Base-by-base conservation (phyloP, 208 protist genomes). In the Crithidia brevicula region DNA sequence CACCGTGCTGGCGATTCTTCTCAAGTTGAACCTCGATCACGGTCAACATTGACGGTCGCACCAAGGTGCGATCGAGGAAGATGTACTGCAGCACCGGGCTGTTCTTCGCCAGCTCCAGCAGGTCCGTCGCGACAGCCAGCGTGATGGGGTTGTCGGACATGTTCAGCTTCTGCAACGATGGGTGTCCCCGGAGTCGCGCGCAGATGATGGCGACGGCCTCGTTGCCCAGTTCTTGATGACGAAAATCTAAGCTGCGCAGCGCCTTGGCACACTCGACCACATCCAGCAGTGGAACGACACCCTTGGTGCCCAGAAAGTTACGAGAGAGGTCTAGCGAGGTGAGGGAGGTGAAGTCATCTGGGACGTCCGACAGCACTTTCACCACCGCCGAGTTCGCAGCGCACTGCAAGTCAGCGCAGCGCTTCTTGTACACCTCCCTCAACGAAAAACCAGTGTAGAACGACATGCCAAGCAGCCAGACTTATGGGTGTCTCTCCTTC, bases 291-390 rank as follows among this genome's bases (percentile, higher is more conserved):
- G 91, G 80, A 13, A 93, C 59, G 11, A 97, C 54, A 3, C 91
- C 91, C 54, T 88, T 91, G 27, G 81, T 82, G 22, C 91, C 93
- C 0, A 97, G 20, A 67, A 94, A 96, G 75, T 97, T 97, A 22
- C 81, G 86, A 2, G 86, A 92, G 5, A 97, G 43, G 47, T 97
- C 93, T 25, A 97, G 69, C 16, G 74, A 47, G 3, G 56, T 80
- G 4, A 92, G 51, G 16, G 62, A 66, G 8, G 81, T 15, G 50
- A 93, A 93, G 23, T 92, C 83, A 47, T 91, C 86, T 0, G 90
- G 89, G 1, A 63, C 81, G 36, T 83, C 73, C 0, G 86, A 83
- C 11, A 97, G 80, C 33, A 75, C 4, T 31, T 67, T 57, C 28
- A 62, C 50, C 23, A 96, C 28, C 0, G 56, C 65, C 1, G 82